phyloP scores from a whole-genome alignment of 306 rosid species.

The Mucuna pruriens region DNA sequence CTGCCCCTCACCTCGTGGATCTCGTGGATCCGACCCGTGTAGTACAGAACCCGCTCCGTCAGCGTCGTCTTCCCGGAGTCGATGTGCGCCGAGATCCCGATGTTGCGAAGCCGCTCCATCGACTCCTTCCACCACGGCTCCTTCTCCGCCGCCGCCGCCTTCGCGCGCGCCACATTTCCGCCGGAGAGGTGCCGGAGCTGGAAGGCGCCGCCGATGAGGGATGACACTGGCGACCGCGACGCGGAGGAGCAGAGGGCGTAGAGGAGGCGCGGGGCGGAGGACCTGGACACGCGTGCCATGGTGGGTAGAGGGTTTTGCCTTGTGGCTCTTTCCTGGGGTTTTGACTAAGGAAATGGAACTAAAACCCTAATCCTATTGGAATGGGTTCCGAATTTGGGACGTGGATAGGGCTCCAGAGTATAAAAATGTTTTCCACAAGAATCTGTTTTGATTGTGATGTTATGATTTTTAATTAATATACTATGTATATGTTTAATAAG shows the following conservation, averaged over 20 bases:
- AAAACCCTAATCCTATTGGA: conserved; percentile 29
- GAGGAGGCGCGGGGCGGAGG: conserved; percentile 48
- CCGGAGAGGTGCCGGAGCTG: conserved; percentile 66
- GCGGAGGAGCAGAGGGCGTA: conserved; percentile 51
- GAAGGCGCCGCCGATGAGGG: conserved; percentile 51
- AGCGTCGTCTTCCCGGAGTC: conserved; percentile 99
- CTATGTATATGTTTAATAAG: too few species aligned
- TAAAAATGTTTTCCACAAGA: neutral
- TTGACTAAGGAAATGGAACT: neutral
- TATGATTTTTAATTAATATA: too few species aligned
- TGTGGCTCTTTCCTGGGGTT: conserved; percentile 1
- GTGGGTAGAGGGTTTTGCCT: conserved; percentile 7
- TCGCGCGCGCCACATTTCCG: conserved; percentile 68
- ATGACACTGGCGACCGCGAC: conserved; percentile 27
- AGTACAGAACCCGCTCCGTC: conserved; percentile 82
- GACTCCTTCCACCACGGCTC: conserved; percentile 96
- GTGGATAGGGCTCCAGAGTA: neutral
- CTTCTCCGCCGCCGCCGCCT: conserved; percentile 71
- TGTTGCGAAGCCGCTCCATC: conserved; percentile 77
- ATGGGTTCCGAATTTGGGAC: neutral
- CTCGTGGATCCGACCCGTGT: conserved; percentile 94
- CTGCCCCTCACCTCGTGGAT: conserved; percentile 94
- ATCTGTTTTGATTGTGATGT: too few species aligned
- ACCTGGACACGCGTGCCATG: conserved; percentile 45
- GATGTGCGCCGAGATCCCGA: conserved; percentile 97